These are phyloP conservation scores for Neonectria faginata DNA, from an alignment of 2,329 filamentous ascomycete genomes.

Conservation along the genomic window DNA sequence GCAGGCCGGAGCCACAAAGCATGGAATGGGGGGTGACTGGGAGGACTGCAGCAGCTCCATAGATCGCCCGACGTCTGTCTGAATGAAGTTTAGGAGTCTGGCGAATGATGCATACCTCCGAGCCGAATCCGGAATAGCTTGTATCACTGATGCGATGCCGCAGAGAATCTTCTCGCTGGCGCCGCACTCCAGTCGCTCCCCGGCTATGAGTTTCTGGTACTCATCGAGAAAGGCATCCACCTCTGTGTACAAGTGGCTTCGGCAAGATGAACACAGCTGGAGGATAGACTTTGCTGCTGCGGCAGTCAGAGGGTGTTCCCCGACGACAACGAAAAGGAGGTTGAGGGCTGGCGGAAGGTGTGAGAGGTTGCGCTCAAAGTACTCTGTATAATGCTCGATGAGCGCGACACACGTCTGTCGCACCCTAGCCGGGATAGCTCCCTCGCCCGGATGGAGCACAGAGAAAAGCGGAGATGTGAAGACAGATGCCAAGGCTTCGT, in stretches of 20 bases:
- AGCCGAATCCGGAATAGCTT: conserved; percentile 73
- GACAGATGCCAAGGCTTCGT: conserved; percentile 69
- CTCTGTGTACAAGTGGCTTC: conserved; percentile 74
- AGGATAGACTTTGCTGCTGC: conserved; percentile 80
- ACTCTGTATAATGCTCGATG: conserved; percentile 79
- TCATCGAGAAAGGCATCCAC: conserved; percentile 76
- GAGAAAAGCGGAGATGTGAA: conserved; percentile 71
- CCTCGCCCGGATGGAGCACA: conserved; percentile 62
- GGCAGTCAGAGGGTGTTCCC: conserved; percentile 70
- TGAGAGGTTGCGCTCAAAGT: conserved; percentile 77
- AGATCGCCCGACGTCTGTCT: conserved; percentile 61
- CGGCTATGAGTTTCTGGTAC: conserved; percentile 73
- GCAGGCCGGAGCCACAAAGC: conserved; percentile 42
- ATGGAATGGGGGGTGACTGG: conserved; percentile 33
- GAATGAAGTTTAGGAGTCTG: conserved; percentile 61
- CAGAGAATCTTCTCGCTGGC: conserved; percentile 80
- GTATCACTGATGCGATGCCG: conserved; percentile 80
- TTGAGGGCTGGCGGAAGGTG: conserved; percentile 78
- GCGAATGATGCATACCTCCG: conserved; percentile 62
- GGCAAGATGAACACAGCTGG: conserved; percentile 80
- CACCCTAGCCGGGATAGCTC: conserved; percentile 69
- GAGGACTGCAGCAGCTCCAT: conserved; percentile 36
- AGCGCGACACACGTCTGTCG: conserved; percentile 76
- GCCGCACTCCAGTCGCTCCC: conserved; percentile 67
- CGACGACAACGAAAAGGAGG: conserved; percentile 78